Conservation (phyloP, 768 basidiomycete species). For the Pleurotus tuber-regium region DNA sequence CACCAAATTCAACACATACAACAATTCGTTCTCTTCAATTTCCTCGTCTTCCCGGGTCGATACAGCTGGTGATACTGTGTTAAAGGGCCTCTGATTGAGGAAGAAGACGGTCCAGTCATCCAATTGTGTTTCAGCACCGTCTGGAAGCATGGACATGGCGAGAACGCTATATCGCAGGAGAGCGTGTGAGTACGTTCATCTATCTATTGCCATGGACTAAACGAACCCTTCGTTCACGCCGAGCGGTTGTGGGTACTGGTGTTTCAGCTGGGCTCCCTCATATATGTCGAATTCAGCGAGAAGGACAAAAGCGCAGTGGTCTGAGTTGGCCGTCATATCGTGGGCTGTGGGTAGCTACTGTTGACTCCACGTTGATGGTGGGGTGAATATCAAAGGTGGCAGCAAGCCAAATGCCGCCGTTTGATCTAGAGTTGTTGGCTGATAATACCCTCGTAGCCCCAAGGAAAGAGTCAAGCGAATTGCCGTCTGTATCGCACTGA, state of each 20-base stretch:
- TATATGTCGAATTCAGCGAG: slow-evolving; percentile 98
- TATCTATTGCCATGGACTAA: background rate
- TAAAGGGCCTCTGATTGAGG: slow-evolving; percentile 88
- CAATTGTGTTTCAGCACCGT: slow-evolving; percentile 89
- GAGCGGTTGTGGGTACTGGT: slow-evolving; percentile 92
- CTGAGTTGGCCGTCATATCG: slow-evolving; percentile 56
- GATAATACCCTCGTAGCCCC: no score
- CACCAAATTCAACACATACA: slow-evolving; percentile 78
- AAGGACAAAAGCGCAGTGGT: slow-evolving; percentile 87
- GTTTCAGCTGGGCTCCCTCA: slow-evolving; percentile 86
- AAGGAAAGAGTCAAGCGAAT: no score
- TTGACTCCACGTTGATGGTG: background rate
- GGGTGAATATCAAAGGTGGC: background rate
- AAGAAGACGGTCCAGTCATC: slow-evolving; percentile 99
- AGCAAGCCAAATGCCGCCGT: no score
- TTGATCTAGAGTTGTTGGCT: no score
- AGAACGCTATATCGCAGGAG: slow-evolving; percentile 57
- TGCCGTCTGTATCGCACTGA: no score
- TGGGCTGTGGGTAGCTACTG: slow-evolving; percentile 32
- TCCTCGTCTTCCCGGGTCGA: slow-evolving; percentile 37
- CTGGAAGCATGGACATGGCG: slow-evolving; percentile 98
- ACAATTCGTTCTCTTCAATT: slow-evolving; percentile 45
- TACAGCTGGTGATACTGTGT: slow-evolving; percentile 81
- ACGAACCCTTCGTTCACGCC: slow-evolving; percentile 92
- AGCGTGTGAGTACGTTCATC: slow-evolving; percentile 13